phyloP scores from a whole-genome alignment of 345 rosid species.

The Nasturtium officinale region DNA sequence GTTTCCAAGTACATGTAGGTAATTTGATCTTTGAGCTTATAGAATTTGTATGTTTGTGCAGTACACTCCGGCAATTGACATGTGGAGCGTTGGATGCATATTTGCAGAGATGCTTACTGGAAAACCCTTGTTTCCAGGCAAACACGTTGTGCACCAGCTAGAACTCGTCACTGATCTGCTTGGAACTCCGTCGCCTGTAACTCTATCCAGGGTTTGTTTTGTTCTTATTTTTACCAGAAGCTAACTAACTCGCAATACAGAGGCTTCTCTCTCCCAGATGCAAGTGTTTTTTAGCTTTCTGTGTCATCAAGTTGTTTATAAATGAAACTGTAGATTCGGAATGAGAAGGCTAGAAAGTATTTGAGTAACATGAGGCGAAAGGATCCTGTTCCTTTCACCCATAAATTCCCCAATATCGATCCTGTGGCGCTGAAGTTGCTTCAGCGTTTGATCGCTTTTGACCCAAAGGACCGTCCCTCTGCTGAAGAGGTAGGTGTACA shows the following conservation, averaged over 20 bases:
- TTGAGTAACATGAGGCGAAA: slow-evolving; percentile 79
- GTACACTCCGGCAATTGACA: slow-evolving; percentile 99
- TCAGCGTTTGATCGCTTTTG: slow-evolving; percentile 86
- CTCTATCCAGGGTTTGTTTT: slow-evolving; percentile 78
- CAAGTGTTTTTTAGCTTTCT: slow-evolving; percentile 33
- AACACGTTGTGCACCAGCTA: slow-evolving; percentile 88
- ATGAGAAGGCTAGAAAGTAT: slow-evolving; percentile 94
- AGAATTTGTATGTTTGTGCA: slow-evolving; percentile 47
- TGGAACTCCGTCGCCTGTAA: slow-evolving; percentile 82
- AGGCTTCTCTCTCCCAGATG: slow-evolving; percentile 42
- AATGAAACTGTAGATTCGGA: slow-evolving; percentile 68
- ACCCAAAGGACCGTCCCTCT: slow-evolving; percentile 92
- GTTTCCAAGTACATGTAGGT: not conserved
- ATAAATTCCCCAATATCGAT: slow-evolving; percentile 67
- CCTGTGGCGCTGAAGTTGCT: slow-evolving; percentile 77
- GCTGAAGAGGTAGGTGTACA: slow-evolving; percentile 76
- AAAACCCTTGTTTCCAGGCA: slow-evolving; percentile 93
- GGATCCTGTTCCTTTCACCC: slow-evolving; percentile 59
- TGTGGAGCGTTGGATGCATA: slow-evolving; percentile 99
- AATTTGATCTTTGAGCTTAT: slow-evolving; percentile 1
- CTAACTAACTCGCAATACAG: slow-evolving; percentile 37
- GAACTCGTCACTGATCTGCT: slow-evolving; percentile 95
- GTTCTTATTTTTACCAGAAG: slow-evolving; percentile 32
- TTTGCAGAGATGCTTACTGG: slow-evolving; percentile 93
- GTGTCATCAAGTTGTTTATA: slow-evolving; percentile 40